phyloP scores from a whole-genome alignment of 2,329 filamentous ascomycete genomes.

The Ophiocordyceps camponoti-floridani region DNA sequence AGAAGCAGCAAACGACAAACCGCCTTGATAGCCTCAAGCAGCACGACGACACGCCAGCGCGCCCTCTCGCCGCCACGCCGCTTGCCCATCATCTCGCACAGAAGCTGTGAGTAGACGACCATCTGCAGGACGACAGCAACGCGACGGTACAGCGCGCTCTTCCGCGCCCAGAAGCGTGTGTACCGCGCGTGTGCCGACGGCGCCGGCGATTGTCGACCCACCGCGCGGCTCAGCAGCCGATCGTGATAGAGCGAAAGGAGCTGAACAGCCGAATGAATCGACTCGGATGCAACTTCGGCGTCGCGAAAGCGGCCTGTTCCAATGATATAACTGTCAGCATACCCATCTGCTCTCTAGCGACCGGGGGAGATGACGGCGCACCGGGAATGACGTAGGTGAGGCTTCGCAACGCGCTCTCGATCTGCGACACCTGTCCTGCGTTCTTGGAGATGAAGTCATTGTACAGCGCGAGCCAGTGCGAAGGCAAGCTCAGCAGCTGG shows the following conservation, averaged over 20 bases:
- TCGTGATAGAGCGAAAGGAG: conserved; percentile 89
- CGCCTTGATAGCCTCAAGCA: conserved; percentile 76
- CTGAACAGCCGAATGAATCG: conserved; percentile 73
- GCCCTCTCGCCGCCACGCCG: conserved; percentile 60
- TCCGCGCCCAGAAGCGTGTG: conserved; percentile 47
- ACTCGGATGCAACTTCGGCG: conserved; percentile 88
- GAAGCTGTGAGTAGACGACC: conserved; percentile 81
- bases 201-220: conserved; percentile 38
- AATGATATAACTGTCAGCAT: neutral
- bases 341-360: neutral
- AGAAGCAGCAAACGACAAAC: conserved; percentile 66
- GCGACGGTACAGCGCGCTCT: conserved; percentile 55
- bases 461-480: conserved; percentile 54
- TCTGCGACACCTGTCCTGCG: conserved; percentile 79
- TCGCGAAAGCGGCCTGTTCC: conserved; percentile 66
- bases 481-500: conserved; percentile 35
- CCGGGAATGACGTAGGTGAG: conserved; percentile 92
- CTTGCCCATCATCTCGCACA: conserved; percentile 97
- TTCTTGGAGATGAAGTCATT: conserved; percentile 91
- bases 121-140: conserved; percentile 73
- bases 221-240: conserved; percentile 51
- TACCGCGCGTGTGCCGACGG: conserved; percentile 42
- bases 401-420: conserved; percentile 82
- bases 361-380: conserved; percentile 8
- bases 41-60: conserved; percentile 72